phyloP scores from a whole-genome alignment of 2,329 filamentous ascomycete species.

The Talaromyces sp. region DNA sequence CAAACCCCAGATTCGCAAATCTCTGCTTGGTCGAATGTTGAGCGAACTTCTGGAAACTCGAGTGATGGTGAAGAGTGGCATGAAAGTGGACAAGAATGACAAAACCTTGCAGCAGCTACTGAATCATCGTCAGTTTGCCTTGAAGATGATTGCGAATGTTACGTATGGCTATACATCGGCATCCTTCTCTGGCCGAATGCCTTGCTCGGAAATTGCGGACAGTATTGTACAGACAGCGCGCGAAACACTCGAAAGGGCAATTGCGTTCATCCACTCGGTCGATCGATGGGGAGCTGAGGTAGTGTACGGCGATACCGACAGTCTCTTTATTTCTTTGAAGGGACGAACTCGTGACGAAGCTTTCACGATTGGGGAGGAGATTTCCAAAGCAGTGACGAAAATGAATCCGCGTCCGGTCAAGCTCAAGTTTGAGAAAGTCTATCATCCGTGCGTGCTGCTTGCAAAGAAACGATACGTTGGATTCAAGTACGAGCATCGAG shows the following conservation, averaged over 20 bases:
- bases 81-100: conserved; percentile 91
- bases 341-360: conserved; percentile 84
- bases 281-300: conserved; percentile 90
- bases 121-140: conserved; percentile 87
- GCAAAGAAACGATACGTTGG: conserved; percentile 98
- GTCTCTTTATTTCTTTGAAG: conserved; percentile 83
- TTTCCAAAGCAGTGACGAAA: conserved; percentile 78
- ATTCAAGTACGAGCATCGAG: conserved; percentile 84
- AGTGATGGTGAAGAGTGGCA: conserved; percentile 95
- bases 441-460: conserved; percentile 87
- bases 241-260: conserved; percentile 90
- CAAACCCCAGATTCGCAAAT: conserved; percentile 80
- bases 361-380: conserved; percentile 89
- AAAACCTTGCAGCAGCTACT: conserved; percentile 78
- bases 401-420: conserved; percentile 90
- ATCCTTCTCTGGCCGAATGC: conserved; percentile 95
- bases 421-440: conserved; percentile 98
- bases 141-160: conserved; percentile 97
- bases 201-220: conserved; percentile 94
- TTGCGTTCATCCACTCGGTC: conserved; percentile 85
- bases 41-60: conserved; percentile 92
- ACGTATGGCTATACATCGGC: conserved; percentile 98
- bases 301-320: conserved; percentile 97
- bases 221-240: conserved; percentile 95
- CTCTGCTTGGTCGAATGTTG: conserved; percentile 91